phyloP scores from a whole-genome alignment of 1,284 basidiomycete species.

The Rhodotorula sp. region DNA sequence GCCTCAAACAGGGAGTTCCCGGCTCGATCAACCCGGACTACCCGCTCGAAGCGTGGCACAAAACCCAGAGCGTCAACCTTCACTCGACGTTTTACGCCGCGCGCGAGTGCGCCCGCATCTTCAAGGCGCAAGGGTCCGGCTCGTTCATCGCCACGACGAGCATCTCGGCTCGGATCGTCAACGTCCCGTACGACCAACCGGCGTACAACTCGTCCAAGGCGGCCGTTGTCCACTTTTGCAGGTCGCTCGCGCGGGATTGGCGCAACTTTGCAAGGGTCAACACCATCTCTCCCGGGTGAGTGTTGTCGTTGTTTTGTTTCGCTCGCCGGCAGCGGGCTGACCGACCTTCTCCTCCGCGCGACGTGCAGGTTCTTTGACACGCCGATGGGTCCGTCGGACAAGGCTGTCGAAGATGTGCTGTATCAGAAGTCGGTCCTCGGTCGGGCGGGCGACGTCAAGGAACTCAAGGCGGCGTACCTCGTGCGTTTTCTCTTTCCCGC shows the following conservation, averaged over 20 bases:
- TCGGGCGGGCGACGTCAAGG: slow-evolving; percentile 45
- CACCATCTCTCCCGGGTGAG: slow-evolving; percentile 45
- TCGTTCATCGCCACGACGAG: slow-evolving; percentile 57
- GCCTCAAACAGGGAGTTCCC: slow-evolving; percentile 9
- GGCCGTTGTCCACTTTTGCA: slow-evolving; percentile 60
- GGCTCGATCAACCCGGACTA: slow-evolving; percentile 50
- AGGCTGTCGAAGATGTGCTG: slow-evolving; percentile 29
- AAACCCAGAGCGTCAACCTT: slow-evolving; percentile 49
- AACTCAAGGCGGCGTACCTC: slow-evolving; percentile 45
- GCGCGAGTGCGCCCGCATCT: slow-evolving; percentile 46
- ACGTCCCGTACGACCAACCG: slow-evolving; percentile 47
- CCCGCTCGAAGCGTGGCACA: slow-evolving; percentile 52
- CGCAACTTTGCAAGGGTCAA: slow-evolving; percentile 45
- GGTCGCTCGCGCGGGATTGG: slow-evolving; percentile 65
- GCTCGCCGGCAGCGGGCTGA: too few species aligned
- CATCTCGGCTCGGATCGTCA: slow-evolving; percentile 58
- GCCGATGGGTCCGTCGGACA: slow-evolving; percentile 42
- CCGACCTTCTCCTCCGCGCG: too few species aligned
- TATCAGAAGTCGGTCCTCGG: slow-evolving; percentile 43
- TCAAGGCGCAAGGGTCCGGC: slow-evolving; percentile 44
- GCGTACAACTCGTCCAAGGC: slow-evolving; percentile 49
- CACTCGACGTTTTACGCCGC: slow-evolving; percentile 54
- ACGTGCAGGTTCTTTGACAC: slow-evolving; percentile 47
- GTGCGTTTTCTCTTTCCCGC: background rate
- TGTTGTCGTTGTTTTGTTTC: too few species aligned